phyloP scores from a whole-genome alignment of 371 early-diverging fungal genomes.

The Apophysomyces ossiformis region DNA sequence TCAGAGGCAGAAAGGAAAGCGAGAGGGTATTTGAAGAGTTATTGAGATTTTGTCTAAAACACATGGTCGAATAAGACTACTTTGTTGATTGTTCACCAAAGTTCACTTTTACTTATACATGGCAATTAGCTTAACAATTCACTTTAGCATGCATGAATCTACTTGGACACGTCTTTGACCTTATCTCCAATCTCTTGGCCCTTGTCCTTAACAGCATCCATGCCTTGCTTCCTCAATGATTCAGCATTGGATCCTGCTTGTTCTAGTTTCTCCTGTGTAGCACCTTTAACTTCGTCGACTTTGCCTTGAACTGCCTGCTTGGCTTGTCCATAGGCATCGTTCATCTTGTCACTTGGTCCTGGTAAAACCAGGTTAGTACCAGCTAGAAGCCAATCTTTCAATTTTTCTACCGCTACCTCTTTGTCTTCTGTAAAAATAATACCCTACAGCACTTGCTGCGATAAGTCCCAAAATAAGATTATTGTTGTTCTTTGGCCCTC shows the following conservation, averaged over 20 bases:
- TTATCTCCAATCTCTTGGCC: constrained; percentile 13
- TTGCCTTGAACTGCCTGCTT: constrained; percentile 16
- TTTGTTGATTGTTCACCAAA: too few relatives aligned
- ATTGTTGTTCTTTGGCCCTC: neutral
- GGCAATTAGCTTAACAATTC: too few relatives aligned
- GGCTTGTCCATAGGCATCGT: constrained; percentile 7
- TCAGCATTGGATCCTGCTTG: constrained; percentile 10
- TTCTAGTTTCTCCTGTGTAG: neutral
- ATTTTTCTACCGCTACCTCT: neutral
- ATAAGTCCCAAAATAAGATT: constrained; percentile 11
- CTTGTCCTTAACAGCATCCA: constrained; percentile 17
- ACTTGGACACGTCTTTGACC: constrained; percentile 12
- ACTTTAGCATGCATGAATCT: neutral
- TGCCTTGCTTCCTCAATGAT: constrained; percentile 3
- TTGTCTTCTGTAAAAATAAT: constrained; percentile 15
- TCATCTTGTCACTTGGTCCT: neutral
- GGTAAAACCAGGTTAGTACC: neutral
- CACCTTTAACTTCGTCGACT: constrained; percentile 6
- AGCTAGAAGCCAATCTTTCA: neutral
- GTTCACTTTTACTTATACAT: too few relatives aligned
- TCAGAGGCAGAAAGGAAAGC: too few relatives aligned
- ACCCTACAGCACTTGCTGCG: constrained; percentile 4
- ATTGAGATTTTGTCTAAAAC: too few relatives aligned
- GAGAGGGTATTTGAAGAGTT: too few relatives aligned
- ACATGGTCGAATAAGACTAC: too few relatives aligned